Evolutionary conservation across 2,329 filamentous ascomycete species (phyloP).

Genomic region (Cordyceps cateniannulata): DNA sequence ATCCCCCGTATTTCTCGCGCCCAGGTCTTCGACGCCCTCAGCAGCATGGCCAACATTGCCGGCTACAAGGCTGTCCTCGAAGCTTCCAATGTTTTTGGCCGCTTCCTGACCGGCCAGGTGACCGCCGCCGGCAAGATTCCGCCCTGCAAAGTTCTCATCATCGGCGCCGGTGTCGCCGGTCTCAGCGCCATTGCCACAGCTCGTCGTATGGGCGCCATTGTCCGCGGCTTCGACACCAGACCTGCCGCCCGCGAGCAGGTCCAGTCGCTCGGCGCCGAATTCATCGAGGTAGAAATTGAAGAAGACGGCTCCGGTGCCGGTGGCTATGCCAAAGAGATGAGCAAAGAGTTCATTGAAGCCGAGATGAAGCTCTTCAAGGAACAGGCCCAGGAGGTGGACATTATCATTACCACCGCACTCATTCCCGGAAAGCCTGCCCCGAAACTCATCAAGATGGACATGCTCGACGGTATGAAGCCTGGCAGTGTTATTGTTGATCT

Average conservation of each 20-base stretch:
- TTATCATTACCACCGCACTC: conserved; percentile 86
- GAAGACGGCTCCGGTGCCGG: conserved; percentile 81
- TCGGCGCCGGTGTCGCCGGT: conserved; percentile 84
- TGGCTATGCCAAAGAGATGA: conserved; percentile 91
- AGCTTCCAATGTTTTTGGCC: conserved; percentile 81
- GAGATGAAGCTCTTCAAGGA: conserved; percentile 91
- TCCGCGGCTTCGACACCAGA: conserved; percentile 86
- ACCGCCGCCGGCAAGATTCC: conserved; percentile 88
- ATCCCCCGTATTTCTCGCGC: conserved; percentile 84
- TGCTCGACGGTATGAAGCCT: conserved; percentile 81
- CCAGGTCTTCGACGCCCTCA: conserved; percentile 81
- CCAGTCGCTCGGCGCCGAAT: conserved; percentile 83
- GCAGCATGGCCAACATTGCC: conserved; percentile 91
- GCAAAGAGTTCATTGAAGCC: conserved; percentile 84
- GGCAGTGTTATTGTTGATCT: conserved; percentile 85
- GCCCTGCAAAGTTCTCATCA: conserved; percentile 82
- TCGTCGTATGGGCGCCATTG: conserved; percentile 79
- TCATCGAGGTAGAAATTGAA: conserved; percentile 77
- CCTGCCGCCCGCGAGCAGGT: conserved; percentile 85
- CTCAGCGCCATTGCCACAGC: conserved; percentile 84
- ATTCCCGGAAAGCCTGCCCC: conserved; percentile 81
- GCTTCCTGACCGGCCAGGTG: conserved; percentile 82
- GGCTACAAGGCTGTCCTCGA: conserved; percentile 90
- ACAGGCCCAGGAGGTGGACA: conserved; percentile 81
- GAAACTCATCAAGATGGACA: conserved; percentile 73